Percentiles rank a stretch among this genome's conserved stretches.
These are phyloP conservation scores for Ballota nigra DNA, from an alignment of 257 asterid species.

Conservation along the genomic window DNA sequence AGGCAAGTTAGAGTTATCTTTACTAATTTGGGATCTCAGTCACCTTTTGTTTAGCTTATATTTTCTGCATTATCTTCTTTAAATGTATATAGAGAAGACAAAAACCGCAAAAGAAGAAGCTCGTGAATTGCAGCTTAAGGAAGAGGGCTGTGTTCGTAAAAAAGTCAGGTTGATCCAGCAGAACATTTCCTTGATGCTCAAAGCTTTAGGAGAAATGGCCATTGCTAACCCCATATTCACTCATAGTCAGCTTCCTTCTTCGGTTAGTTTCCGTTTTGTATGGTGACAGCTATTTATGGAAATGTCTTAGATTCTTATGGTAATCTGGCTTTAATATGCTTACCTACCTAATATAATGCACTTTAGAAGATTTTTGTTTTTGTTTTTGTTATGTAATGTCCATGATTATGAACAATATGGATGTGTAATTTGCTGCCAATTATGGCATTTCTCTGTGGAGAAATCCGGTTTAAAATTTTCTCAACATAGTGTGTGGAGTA, in stretches of 20 bases:
- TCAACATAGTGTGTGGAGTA: not conserved
- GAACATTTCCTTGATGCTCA: constrained; percentile 73
- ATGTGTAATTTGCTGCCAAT: not conserved
- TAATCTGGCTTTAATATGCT: not conserved
- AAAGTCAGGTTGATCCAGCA: constrained; percentile 60
- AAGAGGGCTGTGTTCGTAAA: constrained; percentile 72
- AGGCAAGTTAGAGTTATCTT: constrained; percentile 44
- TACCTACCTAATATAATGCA: not conserved
- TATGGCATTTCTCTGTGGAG: not conserved
- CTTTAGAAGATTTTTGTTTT: not conserved
- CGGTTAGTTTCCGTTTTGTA: constrained; percentile 56
- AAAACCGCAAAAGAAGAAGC: constrained; percentile 98
- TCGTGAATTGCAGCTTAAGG: constrained; percentile 89
- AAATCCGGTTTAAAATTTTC: not conserved
- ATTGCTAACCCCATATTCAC: constrained; percentile 88
- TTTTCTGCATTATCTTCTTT: constrained; percentile 9
- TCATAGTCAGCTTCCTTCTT: constrained; percentile 89
- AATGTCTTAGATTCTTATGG: not conserved
- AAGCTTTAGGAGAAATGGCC: constrained; percentile 92
- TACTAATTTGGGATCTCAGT: constrained; percentile 5
- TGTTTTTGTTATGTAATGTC: constrained; percentile 5
- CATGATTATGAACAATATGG: constrained; percentile 3
- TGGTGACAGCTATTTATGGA: not conserved
- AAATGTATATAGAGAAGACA: constrained; percentile 56
- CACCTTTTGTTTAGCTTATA: not conserved